phyloP scores from a whole-genome alignment of 2,329 filamentous ascomycete genomes.

The Fusarium buharicum region DNA sequence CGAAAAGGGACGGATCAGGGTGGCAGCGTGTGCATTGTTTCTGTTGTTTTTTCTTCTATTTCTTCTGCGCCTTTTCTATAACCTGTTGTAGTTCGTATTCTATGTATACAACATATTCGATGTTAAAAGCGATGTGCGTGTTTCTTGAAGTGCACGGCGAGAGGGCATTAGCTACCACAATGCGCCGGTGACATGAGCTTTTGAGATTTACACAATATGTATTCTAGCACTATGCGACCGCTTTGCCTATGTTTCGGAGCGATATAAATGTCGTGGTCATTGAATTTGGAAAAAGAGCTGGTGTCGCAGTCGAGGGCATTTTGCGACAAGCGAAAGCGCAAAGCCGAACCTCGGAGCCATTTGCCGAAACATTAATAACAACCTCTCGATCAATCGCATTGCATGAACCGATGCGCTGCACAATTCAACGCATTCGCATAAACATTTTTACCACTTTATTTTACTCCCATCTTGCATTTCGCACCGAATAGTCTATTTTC shows the following conservation, averaged over 20 bases:
- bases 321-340: constrained; percentile 18
- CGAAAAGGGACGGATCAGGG: constrained; percentile 25
- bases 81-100: constrained; percentile 40
- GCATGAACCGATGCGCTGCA: neutral
- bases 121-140: constrained; percentile 12
- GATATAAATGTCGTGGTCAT: neutral
- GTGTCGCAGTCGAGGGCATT: constrained; percentile 16
- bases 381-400: neutral
- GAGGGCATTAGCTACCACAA: neutral
- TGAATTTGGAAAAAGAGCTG: neutral
- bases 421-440: neutral
- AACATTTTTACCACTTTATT: neutral
- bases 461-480: neutral
- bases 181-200: constrained; percentile 8
- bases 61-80: constrained; percentile 42
- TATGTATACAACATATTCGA: constrained; percentile 23
- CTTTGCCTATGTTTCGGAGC: neutral
- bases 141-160: neutral
- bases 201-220: neutral
- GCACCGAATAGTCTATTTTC: neutral
- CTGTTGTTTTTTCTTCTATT: constrained; percentile 32
- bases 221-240: constrained; percentile 16
- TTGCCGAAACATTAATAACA: neutral
- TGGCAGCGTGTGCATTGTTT: constrained; percentile 33
- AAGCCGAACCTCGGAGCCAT: constrained; percentile 6